Evolutionary conservation across 192 early-diverging fungal genomes (phyloP), one percentile per base, ranked within the genome.

Genomic region (Geranomyces variabilis): DNA sequence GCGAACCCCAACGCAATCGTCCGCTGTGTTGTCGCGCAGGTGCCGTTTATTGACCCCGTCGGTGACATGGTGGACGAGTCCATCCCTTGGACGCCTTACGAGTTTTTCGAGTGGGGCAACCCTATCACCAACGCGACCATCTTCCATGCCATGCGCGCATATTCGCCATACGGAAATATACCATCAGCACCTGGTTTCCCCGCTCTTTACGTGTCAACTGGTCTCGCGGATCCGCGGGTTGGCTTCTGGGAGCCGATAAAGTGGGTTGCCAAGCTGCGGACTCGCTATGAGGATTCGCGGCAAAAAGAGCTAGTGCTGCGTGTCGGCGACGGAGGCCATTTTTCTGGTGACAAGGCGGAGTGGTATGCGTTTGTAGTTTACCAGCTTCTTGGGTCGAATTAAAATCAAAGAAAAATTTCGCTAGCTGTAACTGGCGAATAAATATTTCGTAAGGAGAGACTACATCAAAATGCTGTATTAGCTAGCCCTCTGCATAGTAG

Each of bases 171-270:
- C 60, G 36, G 60, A 17, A 76, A 75, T 58, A 73, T 82, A 29
- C 49, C 69, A 2, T 17, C 8, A 8, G 21, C 22, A 24, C 8
- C n/a, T 6, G 5, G 9, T 5, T 41, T 70, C 22, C 79, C 79
- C 0, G 36, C 30, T 1, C 8, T 74, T 0, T 75, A 67, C 49
- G 70, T 81, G 5, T 70, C 71, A 7, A 91, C 84, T 28, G 94
- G 93, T 5, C 81, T 93, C 44, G 83, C 84, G 44, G 95, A 97
- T 71, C 86, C 88, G 63, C 79, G 95, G 0, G 95, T 97, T 1
- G 80, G 85, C 26, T 90, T 86, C 45, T 94, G 88, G 78, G 93
- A 97, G 67, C 91, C 93, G 0, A 70, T 92, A n/a, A 96, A 97
- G 72, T 97, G 85, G 77, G 89, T 95, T 33, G 92, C 95, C 10